Base-by-base conservation (phyloP, 306 rosid species). In the Calophaca sinica region DNA sequence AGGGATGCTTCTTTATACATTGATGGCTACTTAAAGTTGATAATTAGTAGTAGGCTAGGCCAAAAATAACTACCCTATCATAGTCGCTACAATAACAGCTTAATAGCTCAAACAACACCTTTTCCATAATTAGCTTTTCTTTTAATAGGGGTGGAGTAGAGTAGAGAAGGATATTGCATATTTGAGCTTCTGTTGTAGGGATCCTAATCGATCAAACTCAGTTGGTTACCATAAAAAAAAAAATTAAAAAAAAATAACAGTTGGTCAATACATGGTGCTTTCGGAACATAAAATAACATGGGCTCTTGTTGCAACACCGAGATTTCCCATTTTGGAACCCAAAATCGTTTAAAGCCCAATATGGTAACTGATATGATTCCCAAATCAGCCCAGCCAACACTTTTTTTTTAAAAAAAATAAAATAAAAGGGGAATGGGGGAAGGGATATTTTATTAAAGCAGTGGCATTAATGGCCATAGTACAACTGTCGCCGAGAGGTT, bases 1-100 rank as follows among this genome's bases (percentile, higher is more conserved):
- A 38, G 51, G 53, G 64, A 33, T 67, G 58, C 68, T 60, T 41
- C 52, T 39, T 72, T 39, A 41, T 58, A 41, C 9, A 11, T 33
- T 41, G 55, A 42, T 61, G 26, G 26, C 26, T 20, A 20, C 26
- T 20, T 20, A 20, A 20, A 20, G 26, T 20, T 20, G 26, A 20
- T 20, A 20, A 20, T 35, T 7, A 10, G 68, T 35, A 59, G 9
- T 68, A 58, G 52, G 61, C 28, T 76, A 75, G 59, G 58, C 80
- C 51, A n/a, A 66, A 67, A 32, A 66, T 68, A 58, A 68, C 81
- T 48, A 77, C 76, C 76, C 81, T 77, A 77, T 77, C 35, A 0
- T 58, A 57, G 52, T 45, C 68, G 55, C 60, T 54, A 4, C 0
- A 76, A 41, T 6, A 39, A 38, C 3, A 26, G 26, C 8, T 51